These are phyloP conservation scores for Ceratocystis colombiana DNA, from an alignment of 2,329 filamentous ascomycete species.

Conservation along the genomic window DNA sequence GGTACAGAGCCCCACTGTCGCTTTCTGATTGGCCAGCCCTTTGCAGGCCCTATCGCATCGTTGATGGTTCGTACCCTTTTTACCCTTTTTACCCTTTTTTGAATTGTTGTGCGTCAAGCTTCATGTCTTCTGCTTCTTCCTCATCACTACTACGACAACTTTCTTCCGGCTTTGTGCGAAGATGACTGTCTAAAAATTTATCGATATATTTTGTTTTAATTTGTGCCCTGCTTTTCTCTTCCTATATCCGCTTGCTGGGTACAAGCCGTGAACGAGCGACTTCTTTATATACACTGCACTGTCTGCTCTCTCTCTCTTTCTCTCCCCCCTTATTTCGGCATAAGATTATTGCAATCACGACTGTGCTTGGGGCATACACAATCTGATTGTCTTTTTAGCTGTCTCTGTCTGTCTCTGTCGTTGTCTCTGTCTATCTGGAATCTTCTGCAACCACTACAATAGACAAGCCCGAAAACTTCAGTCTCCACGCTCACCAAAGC, in stretches of 20 bases:
- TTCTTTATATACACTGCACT: neutral
- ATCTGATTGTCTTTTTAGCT: neutral
- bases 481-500: neutral
- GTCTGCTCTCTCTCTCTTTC: neutral
- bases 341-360: neutral
- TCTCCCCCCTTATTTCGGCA: neutral
- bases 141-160: neutral
- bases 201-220: too few species aligned
- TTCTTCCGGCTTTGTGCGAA: neutral
- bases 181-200: too few species aligned
- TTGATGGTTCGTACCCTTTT: neutral
- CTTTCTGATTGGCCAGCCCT: neutral
- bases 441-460: neutral
- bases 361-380: neutral
- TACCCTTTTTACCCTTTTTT: neutral
- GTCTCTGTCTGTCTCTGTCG: neutral
- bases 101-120: neutral
- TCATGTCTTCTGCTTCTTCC: neutral
- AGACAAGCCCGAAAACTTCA: neutral
- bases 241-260: neutral
- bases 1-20: constrained; percentile 1
- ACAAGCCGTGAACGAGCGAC: neutral
- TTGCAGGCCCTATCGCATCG: neutral
- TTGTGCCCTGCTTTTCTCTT: neutral
- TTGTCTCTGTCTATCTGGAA: neutral